Base-by-base conservation (phyloP, 1,284 basidiomycete genomes). In the Heliocybe sulcata region DNA sequence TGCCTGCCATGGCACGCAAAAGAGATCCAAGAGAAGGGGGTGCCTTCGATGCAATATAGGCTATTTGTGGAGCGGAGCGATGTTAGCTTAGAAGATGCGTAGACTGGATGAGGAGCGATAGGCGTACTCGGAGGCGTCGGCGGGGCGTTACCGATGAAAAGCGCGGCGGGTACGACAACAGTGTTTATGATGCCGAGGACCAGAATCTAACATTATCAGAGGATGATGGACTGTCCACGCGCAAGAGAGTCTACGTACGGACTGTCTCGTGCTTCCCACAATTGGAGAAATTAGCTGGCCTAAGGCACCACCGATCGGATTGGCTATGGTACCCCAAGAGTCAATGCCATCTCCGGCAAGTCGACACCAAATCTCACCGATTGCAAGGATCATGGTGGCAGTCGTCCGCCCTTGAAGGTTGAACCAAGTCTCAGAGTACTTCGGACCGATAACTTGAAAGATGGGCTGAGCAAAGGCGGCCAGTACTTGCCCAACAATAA, bases 381-480 rank as follows among this genome's bases (percentile, higher is more conserved):
- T 77, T n/a, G 87, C 79, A 54, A 90, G 72, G 27, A 87, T 63
- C 87, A 90, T 91, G 1, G 90, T 92, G 14, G 85, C 87, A 0
- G 89, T 90, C 4, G 85, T 90, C 48, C 89, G 75, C 19, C 84
- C 80, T 55, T 77, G 75, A 45, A 90, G 68, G 59, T 87, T 80
- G 61, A 92, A 92, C 90, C 90, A 92, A 27, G 75, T 74, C 64
- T 92, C 86, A 0, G 88, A 90, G 66, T 85, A 92, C 55, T 80
- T 84, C 1, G 80, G 78, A 1, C 76, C 77, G 3, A 90, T 69
- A 20, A 90, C 77, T 67, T 88, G 87, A 63, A 82, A 90, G 23
- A 83, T 72, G 1, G 87, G 81, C 63, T 89, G 85, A 0, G 79
- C 71, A 53, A 83, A 67, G 2, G 76, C 73, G 3, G 74, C 69